Evolutionary conservation across 345 rosid genomes (phyloP).

Genomic region (Eutrema heterophyllum): DNA sequence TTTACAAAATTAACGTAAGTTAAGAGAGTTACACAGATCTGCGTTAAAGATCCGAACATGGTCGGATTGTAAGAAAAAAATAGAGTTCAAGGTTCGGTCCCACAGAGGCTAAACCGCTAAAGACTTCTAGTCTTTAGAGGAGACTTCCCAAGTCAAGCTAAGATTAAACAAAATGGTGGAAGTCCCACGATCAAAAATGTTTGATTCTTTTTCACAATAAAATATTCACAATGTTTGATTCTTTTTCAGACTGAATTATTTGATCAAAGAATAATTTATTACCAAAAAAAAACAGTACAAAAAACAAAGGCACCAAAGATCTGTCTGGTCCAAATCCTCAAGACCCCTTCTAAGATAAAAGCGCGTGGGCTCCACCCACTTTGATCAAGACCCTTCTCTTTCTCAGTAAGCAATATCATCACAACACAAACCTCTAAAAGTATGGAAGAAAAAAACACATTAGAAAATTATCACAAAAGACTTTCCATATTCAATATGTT

Average conservation of each 20-base stretch:
- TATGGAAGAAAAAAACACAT: background rate
- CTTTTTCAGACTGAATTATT: background rate
- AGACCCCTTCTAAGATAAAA: conserved; percentile 18
- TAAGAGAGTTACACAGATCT: background rate
- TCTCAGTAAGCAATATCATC: background rate
- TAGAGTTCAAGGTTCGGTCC: background rate
- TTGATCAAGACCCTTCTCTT: conserved; percentile 18
- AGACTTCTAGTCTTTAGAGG: conserved; percentile 23
- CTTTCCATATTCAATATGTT: conserved; percentile 12
- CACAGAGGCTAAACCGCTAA: background rate
- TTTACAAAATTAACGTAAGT: background rate
- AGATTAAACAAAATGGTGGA: conserved; percentile 14
- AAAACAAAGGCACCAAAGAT: background rate
- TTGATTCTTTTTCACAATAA: conserved; percentile 2
- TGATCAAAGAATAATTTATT: background rate
- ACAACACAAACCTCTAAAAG: conserved; percentile 13
- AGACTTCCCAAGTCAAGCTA: conserved; percentile 25
- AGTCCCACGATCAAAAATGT: conserved; percentile 10
- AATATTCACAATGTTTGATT: no score
- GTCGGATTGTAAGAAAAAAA: background rate
- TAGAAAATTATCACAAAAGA: background rate
- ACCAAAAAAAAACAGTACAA: background rate
- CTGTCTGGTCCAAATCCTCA: conserved; percentile 7
- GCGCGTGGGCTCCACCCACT: conserved; percentile 34
- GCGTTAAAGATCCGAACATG: background rate